Evolutionary conservation across 2,329 filamentous ascomycete species (phyloP).

Genomic region (Exophiala oligosperma): DNA sequence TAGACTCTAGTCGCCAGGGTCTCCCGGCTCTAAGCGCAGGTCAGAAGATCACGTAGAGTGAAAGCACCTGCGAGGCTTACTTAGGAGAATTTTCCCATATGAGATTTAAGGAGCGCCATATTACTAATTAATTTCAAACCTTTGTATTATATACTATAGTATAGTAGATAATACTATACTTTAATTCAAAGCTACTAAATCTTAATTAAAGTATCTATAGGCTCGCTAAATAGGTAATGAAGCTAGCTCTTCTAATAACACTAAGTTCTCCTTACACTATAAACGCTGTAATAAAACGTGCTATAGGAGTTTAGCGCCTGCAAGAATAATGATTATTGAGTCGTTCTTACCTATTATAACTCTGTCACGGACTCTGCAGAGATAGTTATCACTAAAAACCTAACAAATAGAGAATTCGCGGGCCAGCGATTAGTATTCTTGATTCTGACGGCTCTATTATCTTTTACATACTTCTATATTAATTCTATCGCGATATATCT

Average conservation of each 20-base stretch:
- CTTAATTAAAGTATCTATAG: neutral
- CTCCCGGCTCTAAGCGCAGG: neutral
- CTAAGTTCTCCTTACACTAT: neutral
- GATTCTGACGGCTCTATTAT: slow-evolving; percentile 34
- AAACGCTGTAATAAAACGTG: neutral
- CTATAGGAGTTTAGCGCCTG: neutral
- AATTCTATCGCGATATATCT: slow-evolving; percentile 31
- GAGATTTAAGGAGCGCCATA: neutral
- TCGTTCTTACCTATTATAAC: neutral
- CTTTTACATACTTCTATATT: slow-evolving; percentile 37
- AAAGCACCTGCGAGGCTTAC: neutral
- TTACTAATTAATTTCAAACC: neutral
- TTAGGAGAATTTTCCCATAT: neutral
- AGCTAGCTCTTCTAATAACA: slow-evolving; percentile 1
- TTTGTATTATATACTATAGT: neutral
- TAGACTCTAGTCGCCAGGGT: neutral
- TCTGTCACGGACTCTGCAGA: neutral
- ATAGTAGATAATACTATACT: neutral
- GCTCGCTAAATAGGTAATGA: neutral
- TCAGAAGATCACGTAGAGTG: neutral
- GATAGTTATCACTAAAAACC: neutral
- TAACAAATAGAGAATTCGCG: neutral
- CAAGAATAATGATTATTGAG: neutral
- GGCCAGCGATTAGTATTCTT: slow-evolving; percentile 33
- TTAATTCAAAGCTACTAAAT: neutral